These are phyloP conservation scores for Leccinellum luteum DNA, from an alignment of 768 basidiomycete genomes.

Conservation along the genomic window DNA sequence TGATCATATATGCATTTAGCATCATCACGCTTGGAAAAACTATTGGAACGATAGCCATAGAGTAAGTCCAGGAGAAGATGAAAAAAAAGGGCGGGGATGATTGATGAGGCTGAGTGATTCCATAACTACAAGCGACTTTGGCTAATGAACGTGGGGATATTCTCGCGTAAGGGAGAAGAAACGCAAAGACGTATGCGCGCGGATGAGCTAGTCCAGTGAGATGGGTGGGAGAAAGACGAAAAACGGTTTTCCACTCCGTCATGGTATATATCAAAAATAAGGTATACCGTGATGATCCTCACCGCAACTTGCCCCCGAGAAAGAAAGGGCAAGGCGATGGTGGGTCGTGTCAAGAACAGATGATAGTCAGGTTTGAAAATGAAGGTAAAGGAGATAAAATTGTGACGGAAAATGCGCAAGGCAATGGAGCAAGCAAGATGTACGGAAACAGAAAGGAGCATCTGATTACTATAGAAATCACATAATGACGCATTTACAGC, in stretches of 20 bases:
- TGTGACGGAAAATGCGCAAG: background rate
- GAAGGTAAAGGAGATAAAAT: background rate
- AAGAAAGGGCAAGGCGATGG: conserved; percentile 3
- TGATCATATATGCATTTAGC: conserved; percentile 15
- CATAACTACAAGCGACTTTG: conserved; percentile 24
- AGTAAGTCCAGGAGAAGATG: conserved; percentile 16
- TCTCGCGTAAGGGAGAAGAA: conserved; percentile 1
- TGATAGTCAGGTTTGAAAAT: conserved; percentile 5
- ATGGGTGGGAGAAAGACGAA: conserved; percentile 14
- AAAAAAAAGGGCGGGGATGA: background rate
- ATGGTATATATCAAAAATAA: conserved; percentile 19
- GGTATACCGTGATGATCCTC: conserved; percentile 24
- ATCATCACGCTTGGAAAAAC: conserved; percentile 10
- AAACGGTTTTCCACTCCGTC: conserved; percentile 19
- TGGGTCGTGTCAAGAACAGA: conserved; percentile 15
- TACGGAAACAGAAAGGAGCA: conserved; percentile 22
- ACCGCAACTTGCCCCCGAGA: conserved; percentile 6
- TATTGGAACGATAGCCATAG: conserved; percentile 22
- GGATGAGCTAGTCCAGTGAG: conserved; percentile 17
- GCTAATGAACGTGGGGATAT: conserved; percentile 23
- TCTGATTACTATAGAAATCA: conserved; percentile 41
- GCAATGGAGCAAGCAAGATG: conserved; percentile 23
- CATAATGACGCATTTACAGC: conserved; percentile 86
- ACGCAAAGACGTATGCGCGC: conserved; percentile 4
- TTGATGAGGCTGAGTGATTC: conserved; percentile 11